Percentiles rank a stretch among this genome's conserved stretches.
These are phyloP conservation scores for Balamuthia mandrillaris DNA, from an alignment of 208 protist species.

Conservation along the genomic window DNA sequence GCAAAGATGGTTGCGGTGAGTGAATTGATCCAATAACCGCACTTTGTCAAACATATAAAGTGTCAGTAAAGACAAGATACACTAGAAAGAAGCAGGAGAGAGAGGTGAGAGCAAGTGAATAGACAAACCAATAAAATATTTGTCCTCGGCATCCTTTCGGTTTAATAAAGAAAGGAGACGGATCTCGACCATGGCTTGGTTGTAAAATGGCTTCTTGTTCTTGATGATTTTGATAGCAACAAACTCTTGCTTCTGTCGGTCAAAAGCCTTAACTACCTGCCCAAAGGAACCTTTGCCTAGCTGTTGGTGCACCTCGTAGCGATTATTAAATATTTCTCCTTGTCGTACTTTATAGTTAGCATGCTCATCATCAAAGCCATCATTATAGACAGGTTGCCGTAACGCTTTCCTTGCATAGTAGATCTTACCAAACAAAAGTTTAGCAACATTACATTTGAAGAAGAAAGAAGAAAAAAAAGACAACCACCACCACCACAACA, in stretches of 20 bases:
- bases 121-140: constrained; percentile 50
- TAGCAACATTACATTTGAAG: not conserved
- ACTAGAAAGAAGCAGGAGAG: not conserved
- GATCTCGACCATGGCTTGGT: constrained; percentile 69
- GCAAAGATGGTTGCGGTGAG: constrained; percentile 83
- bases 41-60: constrained; percentile 58
- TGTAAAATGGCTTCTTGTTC: constrained; percentile 67
- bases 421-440: not conserved
- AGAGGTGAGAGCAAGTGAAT: not conserved
- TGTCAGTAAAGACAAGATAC: constrained; percentile 36
- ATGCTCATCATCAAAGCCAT: constrained; percentile 68
- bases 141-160: constrained; percentile 53
- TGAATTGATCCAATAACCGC: constrained; percentile 67
- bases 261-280: constrained; percentile 64
- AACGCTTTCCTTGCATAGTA: constrained; percentile 49
- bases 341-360: constrained; percentile 64
- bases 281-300: constrained; percentile 73
- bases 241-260: constrained; percentile 46
- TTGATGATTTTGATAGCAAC: constrained; percentile 73
- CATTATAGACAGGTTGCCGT: constrained; percentile 39
- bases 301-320: constrained; percentile 53
- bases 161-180: constrained; percentile 64
- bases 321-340: constrained; percentile 56
- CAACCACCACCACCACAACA: too few relatives aligned
- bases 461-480: not conserved